Evolutionary conservation across 805 yeast genomes (phyloP).

Genomic region (Pichia pseudocactophila): DNA sequence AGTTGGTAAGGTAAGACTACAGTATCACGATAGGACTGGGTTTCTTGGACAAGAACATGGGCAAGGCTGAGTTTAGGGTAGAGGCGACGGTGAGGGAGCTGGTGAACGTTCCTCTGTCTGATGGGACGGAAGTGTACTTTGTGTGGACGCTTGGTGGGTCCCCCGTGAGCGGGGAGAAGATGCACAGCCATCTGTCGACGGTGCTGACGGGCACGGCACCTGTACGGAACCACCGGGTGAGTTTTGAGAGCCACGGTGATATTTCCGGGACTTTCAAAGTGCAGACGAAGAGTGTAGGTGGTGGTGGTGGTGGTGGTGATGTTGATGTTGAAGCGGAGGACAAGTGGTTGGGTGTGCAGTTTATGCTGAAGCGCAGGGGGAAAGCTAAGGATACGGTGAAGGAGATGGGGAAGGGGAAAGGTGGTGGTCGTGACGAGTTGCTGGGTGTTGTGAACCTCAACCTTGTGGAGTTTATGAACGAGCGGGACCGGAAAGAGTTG

Average conservation of each 20-base stretch:
- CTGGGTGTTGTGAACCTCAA: constrained; percentile 65
- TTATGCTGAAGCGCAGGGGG: constrained; percentile 17
- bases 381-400: too few relatives aligned
- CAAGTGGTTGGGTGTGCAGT: constrained; percentile 34
- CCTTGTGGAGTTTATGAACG: constrained; percentile 60
- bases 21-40: too few relatives aligned
- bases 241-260: constrained; percentile 30
- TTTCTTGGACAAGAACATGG: too few relatives aligned
- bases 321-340: constrained; percentile 31
- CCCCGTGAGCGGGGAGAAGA: constrained; percentile 10
- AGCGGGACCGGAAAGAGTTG: constrained; percentile 42
- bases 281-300: constrained; percentile 29
- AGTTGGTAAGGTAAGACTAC: too few relatives aligned
- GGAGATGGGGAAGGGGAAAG: constrained; percentile 11
- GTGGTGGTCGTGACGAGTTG: constrained; percentile 31
- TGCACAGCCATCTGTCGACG: constrained; percentile 15
- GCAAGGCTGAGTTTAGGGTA: constrained; percentile 40
- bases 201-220: constrained; percentile 29
- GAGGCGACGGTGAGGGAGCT: constrained; percentile 55
- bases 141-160: constrained; percentile 27
- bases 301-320: constrained; percentile 17
- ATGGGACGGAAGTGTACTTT: constrained; percentile 53
- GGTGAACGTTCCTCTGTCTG: constrained; percentile 74
- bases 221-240: constrained; percentile 39
- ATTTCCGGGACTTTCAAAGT: constrained; percentile 30